Base-by-base conservation (phyloP, 441 rosid genomes). In the Brassica hybrid region DNA sequence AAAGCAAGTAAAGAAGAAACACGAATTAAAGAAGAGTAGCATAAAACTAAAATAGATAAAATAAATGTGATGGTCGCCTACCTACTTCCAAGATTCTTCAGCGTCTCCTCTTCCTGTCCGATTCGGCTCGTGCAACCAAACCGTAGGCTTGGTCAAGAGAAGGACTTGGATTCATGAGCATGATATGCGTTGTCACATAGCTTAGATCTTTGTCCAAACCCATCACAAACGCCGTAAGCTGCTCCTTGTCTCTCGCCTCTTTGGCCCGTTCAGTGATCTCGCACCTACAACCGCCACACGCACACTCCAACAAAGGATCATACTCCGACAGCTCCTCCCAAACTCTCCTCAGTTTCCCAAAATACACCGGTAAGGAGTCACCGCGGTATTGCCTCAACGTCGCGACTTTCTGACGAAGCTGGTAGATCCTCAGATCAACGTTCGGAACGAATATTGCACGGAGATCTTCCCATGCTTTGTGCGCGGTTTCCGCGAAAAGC, bases 281-380 rank as follows among this genome's bases (percentile, higher is more conserved):
- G 8, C 73, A 76, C 23, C 13, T 19, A 11, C 74, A 76, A 61
- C 79, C 74, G 1, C 79, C 79, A 8, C 79, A 76, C 6, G 13
- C 6, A 76, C 79, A 68, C 74, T 10, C 7, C 9, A 17, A 12
- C n/a, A 48, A 2, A 0, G 79, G 74, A 48, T 76, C 74, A 61
- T 48, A 76, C 70, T 62, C 79, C 10, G 30, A 14, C 64, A 68
- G 16, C 43, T 74, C 72, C 58, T 7, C 1, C 72, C 66, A 74
- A 66, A 25, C 71, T 1, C 2, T 7, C 6, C 12, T 58, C 52
- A 75, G 2, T 45, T 45, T 60, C 67, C 66, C 17, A 13, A 2
- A 45, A 67, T 75, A 75, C 2, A 2, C 2, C 2, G 1, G 1
- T 61, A 67, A 61, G 2, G 79, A 67, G 52, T 59, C 79, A 60